Percentiles rank a stretch among this genome's conserved stretches.
These are phyloP conservation scores for Ophiocordyceps camponoti-floridani DNA, from an alignment of 2,329 filamentous ascomycete genomes.

Conservation along the genomic window DNA sequence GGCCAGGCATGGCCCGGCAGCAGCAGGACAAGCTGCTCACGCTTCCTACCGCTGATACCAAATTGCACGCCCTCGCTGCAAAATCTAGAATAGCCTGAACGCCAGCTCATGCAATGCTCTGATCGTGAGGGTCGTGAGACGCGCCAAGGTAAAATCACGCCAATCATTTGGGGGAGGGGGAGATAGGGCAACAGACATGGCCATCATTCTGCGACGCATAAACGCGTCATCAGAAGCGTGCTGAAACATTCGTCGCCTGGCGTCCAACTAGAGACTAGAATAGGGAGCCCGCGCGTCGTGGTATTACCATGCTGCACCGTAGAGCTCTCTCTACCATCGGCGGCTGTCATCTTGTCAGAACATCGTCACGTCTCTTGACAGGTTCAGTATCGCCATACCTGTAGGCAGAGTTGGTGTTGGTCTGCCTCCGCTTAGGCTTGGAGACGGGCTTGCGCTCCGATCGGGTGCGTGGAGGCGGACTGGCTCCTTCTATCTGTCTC, in stretches of 20 bases:
- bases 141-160: too few relatives aligned
- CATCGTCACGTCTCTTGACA: background rate
- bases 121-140: slow-evolving; percentile 11
- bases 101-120: slow-evolving; percentile 11
- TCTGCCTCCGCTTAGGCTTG: slow-evolving; percentile 14
- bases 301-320: background rate
- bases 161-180: background rate
- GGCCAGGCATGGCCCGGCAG: background rate
- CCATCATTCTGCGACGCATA: background rate
- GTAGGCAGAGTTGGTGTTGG: slow-evolving; percentile 19
- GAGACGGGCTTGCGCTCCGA: slow-evolving; percentile 5
- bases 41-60: too few relatives aligned
- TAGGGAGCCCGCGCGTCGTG: too few relatives aligned
- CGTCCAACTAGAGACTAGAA: background rate
- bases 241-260: background rate
- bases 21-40: background rate
- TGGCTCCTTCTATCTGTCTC: slow-evolving; percentile 9
- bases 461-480: slow-evolving; percentile 6
- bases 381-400: slow-evolving; percentile 11
- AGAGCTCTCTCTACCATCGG: slow-evolving; percentile 12
- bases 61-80: background rate
- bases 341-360: slow-evolving; percentile 8
- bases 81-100: slow-evolving; percentile 8
- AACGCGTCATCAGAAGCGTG: background rate
- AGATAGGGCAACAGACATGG: background rate